Evolutionary conservation across 1,284 basidiomycete species (phyloP).

Genomic region (Papiliotrema fonsecae): DNA sequence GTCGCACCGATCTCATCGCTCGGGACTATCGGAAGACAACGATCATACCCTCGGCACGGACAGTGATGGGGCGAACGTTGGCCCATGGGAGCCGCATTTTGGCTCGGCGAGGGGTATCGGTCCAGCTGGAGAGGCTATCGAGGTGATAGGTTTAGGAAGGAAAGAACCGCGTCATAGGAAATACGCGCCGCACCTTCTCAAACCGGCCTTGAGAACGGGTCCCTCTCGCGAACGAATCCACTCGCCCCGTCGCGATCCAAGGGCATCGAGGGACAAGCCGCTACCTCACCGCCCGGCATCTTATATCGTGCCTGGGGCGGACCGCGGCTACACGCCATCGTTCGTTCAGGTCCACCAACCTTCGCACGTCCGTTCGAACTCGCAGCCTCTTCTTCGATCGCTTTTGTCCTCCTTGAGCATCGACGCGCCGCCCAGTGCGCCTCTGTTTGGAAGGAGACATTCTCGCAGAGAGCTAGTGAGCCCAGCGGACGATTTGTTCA

Average conservation of each 20-base stretch:
- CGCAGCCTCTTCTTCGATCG: constrained; percentile 10
- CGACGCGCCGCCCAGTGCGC: constrained; percentile 4
- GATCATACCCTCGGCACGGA: background rate
- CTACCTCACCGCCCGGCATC: constrained; percentile 5
- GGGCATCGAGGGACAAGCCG: background rate
- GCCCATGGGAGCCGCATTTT: constrained; percentile 22
- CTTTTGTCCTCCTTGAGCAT: constrained; percentile 31
- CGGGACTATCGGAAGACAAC: background rate
- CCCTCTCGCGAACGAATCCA: background rate
- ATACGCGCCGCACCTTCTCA: constrained; percentile 27
- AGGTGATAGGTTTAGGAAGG: constrained; percentile 33
- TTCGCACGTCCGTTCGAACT: background rate
- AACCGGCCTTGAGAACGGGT: constrained; percentile 22
- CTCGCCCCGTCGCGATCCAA: background rate
- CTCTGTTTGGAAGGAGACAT: background rate
- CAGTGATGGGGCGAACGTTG: constrained; percentile 7
- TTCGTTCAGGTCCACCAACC: background rate
- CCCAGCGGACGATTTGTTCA: constrained; percentile 35
- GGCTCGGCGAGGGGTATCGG: constrained; percentile 24
- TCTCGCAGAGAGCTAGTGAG: constrained; percentile 2
- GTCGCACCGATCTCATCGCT: constrained; percentile 5
- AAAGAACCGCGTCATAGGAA: constrained; percentile 33
- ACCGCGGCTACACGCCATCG: background rate
- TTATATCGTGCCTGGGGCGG: background rate
- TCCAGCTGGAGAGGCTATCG: constrained; percentile 30